Base-by-base conservation (phyloP, 2,329 filamentous ascomycete species). In the Alternaria tenuissima region DNA sequence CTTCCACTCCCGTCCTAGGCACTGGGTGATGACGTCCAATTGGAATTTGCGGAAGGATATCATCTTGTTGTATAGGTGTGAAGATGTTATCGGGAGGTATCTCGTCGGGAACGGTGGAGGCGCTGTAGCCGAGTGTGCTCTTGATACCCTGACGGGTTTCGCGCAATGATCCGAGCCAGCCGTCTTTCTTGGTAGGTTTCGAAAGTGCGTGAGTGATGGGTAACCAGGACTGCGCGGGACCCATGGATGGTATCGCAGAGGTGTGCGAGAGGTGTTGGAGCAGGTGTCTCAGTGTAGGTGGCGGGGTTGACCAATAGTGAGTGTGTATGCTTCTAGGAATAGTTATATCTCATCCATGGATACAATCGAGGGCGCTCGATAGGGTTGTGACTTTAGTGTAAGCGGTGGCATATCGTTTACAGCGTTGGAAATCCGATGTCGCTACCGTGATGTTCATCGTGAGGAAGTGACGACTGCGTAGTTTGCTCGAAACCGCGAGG, bases 21-120 rank as follows among this genome's bases (percentile, higher is more conserved):
- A 81, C 78, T 9, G 82, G 81, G 59, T 83, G 81, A 43, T 79
- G 75, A 5, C 65, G 57, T 11, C 75, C 69, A 22, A 76, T 75
- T 0, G 76, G 70, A 12, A 83, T 74, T 49, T 82, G 79, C 0
- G 77, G 66, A 2, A 80, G 76, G 26, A 82, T 81, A 6, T 74
- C 68, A 56, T 79, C 78, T 26, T 67, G 73, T 14, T 77, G 76
- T 52, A 83, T 82, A 0, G 78, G 70, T 5, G 74, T 71, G 62
- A 83, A 84, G 42, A 84, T 75, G 57, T 75, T 75, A 61, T 74
- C 71, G 1, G 63, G 61, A 2, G 69, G 63, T 7, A 60, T 58
- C 6, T 65, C 55, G n/a, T 64, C 59, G 6, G 52, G 24, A 11
- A 22, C 8, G 36, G 16, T 5, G 30, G n/a, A 24, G 12, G 22